Percentiles rank a stretch among this genome's conserved stretches.
phyloP scores from a whole-genome alignment of 2,329 filamentous ascomycete species.

The Calonectria hawksworthii region DNA sequence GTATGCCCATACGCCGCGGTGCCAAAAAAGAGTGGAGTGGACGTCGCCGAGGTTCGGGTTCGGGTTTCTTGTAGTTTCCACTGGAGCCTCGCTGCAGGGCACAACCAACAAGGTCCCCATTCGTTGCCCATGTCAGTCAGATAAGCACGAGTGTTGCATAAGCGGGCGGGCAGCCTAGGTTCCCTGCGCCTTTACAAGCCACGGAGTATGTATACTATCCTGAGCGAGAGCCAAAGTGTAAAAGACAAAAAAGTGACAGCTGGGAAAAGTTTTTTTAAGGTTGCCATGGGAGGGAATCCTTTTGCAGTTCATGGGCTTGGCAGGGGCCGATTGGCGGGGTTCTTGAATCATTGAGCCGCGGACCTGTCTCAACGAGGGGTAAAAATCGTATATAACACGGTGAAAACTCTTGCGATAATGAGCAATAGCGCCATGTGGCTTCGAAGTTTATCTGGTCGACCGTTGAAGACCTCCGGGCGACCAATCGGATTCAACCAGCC shows the following conservation, averaged over 20 bases:
- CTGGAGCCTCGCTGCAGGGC: background rate
- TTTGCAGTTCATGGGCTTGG: background rate
- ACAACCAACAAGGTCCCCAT: background rate
- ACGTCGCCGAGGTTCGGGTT: background rate
- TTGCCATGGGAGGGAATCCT: constrained; percentile 5
- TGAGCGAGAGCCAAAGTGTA: background rate
- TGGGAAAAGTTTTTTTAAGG: constrained; percentile 1
- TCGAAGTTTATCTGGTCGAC: background rate
- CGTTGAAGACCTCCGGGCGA: background rate
- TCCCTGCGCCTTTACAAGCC: background rate
- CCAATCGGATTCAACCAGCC: background rate
- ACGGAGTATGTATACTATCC: background rate
- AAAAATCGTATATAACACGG: background rate
- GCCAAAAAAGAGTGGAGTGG: background rate
- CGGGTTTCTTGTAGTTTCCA: background rate
- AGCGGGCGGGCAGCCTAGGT: background rate
- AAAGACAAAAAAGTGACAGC: background rate
- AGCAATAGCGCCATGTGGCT: background rate
- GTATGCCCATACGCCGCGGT: background rate
- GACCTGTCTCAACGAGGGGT: background rate
- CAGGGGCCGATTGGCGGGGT: constrained; percentile 3
- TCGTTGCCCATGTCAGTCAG: background rate
- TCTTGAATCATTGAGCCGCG: background rate
- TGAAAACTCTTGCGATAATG: background rate
- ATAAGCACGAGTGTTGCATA: background rate